phyloP scores from a whole-genome alignment of 345 rosid species.

The Melaleuca alternifolia region DNA sequence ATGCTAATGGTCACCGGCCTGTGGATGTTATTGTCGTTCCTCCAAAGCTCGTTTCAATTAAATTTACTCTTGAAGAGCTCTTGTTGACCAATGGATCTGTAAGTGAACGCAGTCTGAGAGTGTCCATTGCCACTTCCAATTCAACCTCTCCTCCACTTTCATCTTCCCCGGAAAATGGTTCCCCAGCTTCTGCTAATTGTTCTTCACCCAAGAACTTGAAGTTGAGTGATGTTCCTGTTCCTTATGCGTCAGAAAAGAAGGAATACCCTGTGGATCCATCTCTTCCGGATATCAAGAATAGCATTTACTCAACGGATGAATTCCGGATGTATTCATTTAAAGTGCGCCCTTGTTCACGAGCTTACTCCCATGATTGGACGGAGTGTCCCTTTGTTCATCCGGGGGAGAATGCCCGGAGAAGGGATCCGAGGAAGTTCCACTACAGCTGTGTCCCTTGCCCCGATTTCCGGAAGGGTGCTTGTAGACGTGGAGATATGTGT shows the following conservation, averaged over 20 bases:
- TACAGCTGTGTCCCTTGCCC: slow-evolving; percentile 98
- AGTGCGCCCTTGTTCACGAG: slow-evolving; percentile 90
- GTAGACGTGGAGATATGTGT: slow-evolving; percentile 91
- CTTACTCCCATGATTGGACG: slow-evolving; percentile 97
- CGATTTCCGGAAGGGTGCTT: slow-evolving; percentile 87
- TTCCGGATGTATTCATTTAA: slow-evolving; percentile 96
- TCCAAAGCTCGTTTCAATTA: slow-evolving; percentile 51
- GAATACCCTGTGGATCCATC: slow-evolving; percentile 92
- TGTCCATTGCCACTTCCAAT: slow-evolving; percentile 24
- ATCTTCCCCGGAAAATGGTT: slow-evolving; percentile 49
- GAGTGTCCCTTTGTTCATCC: slow-evolving; percentile 99
- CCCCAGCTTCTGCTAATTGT: slow-evolving; percentile 25
- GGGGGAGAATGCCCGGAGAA: slow-evolving; percentile 90
- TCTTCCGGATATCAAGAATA: slow-evolving; percentile 90
- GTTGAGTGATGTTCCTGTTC: slow-evolving; percentile 13
- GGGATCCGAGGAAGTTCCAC: slow-evolving; percentile 95
- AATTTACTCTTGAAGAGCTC: slow-evolving; percentile 54
- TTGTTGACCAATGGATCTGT: slow-evolving; percentile 47
- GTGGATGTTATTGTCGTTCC: slow-evolving; percentile 77
- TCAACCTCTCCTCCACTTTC: slow-evolving; percentile 50
- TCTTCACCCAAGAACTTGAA: slow-evolving; percentile 40
- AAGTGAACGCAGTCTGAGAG: slow-evolving; percentile 31
- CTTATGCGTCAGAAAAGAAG: slow-evolving; percentile 47
- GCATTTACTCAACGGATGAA: slow-evolving; percentile 88
- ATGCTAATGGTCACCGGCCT: slow-evolving; percentile 58